phyloP scores from a whole-genome alignment of 176 grass and related monocot species.

The Triticum timopheevii region DNA sequence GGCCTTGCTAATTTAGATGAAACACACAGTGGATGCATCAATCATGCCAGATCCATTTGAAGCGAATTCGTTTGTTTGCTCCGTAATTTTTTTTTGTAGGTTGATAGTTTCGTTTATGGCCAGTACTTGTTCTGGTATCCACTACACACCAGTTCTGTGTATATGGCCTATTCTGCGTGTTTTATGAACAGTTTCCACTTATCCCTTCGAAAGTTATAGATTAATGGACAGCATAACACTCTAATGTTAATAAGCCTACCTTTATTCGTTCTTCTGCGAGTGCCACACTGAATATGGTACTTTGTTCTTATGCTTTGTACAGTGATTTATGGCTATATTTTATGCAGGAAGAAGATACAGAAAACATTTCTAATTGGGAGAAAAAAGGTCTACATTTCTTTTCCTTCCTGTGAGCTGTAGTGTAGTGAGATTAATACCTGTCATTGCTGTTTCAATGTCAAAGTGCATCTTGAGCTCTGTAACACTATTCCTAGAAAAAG shows the following conservation, averaged over 20 bases:
- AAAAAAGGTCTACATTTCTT: slow-evolving; percentile 60
- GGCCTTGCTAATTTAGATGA: not conserved
- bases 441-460: not conserved
- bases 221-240: not conserved
- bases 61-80: not conserved
- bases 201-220: not conserved
- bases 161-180: not conserved
- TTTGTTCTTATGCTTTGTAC: slow-evolving; percentile 10
- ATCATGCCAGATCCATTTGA: not conserved
- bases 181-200: not conserved
- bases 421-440: not conserved
- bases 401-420: not conserved
- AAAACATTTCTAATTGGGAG: slow-evolving; percentile 57
- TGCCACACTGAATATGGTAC: not conserved
- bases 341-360: slow-evolving; percentile 59
- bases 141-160: not conserved
- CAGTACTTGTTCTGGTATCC: not conserved
- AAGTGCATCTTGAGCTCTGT: slow-evolving; percentile 8
- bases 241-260: not conserved
- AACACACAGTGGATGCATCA: not conserved
- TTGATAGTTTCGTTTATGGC: slow-evolving; percentile 12
- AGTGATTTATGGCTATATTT: slow-evolving; percentile 38
- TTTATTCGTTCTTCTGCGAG: not conserved
- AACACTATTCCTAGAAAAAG: not conserved
- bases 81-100: not conserved